Percentiles rank a stretch among this genome's conserved stretches.
Evolutionary conservation across 495 filamentous ascomycete species (phyloP).

Genomic region (Penicillium canescens): DNA sequence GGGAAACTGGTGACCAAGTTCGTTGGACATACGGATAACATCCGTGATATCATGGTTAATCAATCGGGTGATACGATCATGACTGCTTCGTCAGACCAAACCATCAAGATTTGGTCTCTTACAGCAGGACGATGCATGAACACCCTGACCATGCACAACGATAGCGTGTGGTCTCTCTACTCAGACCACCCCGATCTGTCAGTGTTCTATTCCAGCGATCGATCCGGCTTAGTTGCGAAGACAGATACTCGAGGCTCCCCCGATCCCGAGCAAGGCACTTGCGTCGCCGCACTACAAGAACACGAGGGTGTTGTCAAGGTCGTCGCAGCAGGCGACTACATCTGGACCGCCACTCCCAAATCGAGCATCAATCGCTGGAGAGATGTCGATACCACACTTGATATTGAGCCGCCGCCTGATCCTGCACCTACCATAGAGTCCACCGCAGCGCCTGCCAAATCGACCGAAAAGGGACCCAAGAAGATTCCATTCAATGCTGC

Average conservation of each 20-base stretch:
- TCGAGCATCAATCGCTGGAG: conserved; percentile 95
- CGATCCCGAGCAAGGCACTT: conserved; percentile 87
- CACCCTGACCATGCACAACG: conserved; percentile 97
- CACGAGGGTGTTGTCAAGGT: conserved; percentile 87
- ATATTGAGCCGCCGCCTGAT: conserved; percentile 54
- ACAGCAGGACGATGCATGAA: conserved; percentile 94
- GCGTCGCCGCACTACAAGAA: conserved; percentile 85
- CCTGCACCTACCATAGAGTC: conserved; percentile 49
- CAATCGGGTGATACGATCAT: conserved; percentile 86
- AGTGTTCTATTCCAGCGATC: conserved; percentile 91
- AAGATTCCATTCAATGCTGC: conserved; percentile 76
- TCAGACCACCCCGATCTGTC: conserved; percentile 83
- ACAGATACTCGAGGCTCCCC: conserved; percentile 78
- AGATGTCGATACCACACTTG: conserved; percentile 75
- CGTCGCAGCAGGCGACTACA: conserved; percentile 72
- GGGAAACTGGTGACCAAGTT: conserved; percentile 94
- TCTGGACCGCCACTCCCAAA: conserved; percentile 93
- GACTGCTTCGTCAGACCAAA: conserved; percentile 94
- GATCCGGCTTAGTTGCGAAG: conserved; percentile 89
- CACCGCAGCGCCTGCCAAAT: conserved; percentile 6
- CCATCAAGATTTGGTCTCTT: conserved; percentile 96
- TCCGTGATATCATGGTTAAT: conserved; percentile 87
- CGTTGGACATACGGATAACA: conserved; percentile 95
- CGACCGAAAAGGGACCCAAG: conserved; percentile 38
- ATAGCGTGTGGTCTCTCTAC: conserved; percentile 95